These are phyloP conservation scores for Claviceps sp. DNA, from an alignment of 2,329 filamentous ascomycete genomes.

Conservation along the genomic window DNA sequence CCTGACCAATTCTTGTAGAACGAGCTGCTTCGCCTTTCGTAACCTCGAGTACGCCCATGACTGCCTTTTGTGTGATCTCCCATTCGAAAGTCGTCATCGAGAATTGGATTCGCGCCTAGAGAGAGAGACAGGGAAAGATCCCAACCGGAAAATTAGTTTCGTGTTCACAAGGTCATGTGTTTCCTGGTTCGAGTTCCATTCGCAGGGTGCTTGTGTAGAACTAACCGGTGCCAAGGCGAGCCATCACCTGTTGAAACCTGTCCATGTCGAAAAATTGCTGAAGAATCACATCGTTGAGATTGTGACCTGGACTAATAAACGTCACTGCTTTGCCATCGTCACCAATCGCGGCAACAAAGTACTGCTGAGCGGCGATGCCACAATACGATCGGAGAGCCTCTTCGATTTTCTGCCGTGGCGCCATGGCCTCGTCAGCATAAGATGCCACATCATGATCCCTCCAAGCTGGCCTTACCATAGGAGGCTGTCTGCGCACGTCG, in stretches of 20 bases:
- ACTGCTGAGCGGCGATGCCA: constrained; percentile 35
- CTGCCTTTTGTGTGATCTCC: constrained; percentile 15
- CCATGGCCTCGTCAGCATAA: constrained; percentile 4
- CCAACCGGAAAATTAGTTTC: neutral
- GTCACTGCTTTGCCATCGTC: constrained; percentile 33
- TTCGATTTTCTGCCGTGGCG: constrained; percentile 30
- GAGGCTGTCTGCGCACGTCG: constrained; percentile 22
- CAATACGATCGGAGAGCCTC: constrained; percentile 38
- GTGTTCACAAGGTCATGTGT: neutral
- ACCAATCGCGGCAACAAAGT: constrained; percentile 37
- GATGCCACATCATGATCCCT: neutral
- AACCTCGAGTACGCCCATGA: constrained; percentile 13
- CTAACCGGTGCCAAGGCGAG: constrained; percentile 27
- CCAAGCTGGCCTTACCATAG: constrained; percentile 20
- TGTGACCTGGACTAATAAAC: constrained; percentile 30
- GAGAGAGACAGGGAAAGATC: too few species aligned
- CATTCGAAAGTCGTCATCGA: constrained; percentile 19
- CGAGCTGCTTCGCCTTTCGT: constrained; percentile 20
- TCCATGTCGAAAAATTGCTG: constrained; percentile 33
- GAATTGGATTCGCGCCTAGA: constrained; percentile 19
- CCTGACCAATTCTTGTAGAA: constrained; percentile 20
- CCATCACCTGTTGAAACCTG: constrained; percentile 26
- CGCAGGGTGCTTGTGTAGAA: neutral
- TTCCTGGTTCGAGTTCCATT: neutral
- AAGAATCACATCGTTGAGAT: constrained; percentile 24